Base-by-base conservation (phyloP, 2,329 filamentous ascomycete genomes). In the Pyricularia pennisetigena region DNA sequence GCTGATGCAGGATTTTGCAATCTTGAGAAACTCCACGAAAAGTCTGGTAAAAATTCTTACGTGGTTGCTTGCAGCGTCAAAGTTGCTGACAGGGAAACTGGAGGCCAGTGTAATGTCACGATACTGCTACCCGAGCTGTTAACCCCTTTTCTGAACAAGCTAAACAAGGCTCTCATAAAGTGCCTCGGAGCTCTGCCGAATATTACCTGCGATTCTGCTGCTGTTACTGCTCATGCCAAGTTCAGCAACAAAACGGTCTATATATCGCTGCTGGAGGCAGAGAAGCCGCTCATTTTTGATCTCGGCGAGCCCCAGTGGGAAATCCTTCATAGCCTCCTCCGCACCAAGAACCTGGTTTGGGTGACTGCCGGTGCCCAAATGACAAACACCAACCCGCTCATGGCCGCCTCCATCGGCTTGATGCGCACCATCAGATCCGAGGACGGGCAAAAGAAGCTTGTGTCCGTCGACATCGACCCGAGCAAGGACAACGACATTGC, bases 381-480 rank as follows among this genome's bases (percentile, higher is more conserved):
- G 73, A 75, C 75, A 70, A 62, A 74, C 73, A 16, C 65, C 35
- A 57, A 76, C 20, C 81, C 82, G 0, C 72, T 72, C 28, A 74
- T 76, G 14, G 76, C 82, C 1, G 76, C 79, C 0, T 77, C 84
- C 24, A 72, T 82, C n/a, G 82, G 80, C 1, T 73, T 86, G 20
- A 78, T 81, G 0, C 77, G 84, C 24, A 82, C 82, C 0, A 74
- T 86, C 9, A 78, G 81, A 64, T 85, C 83, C 0, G 84, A 86
- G 64, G 79, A 84, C 69, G 75, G 79, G 0, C 75, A 78, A 23
- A 83, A 78, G 71, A 74, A 70, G 0, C 75, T 85, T 20, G 74
- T 80, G 12, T 81, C 79, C 0, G 73, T 85, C n/a, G 82, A 85
- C 66, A 54, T 84, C 9, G 70, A 70, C 14, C 28, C 23, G 1